A percentile compares a stretch with the other conserved stretches of the same genome.
phyloP scores from a whole-genome alignment of 208 protist species.

The Leishmania gerbilli region DNA sequence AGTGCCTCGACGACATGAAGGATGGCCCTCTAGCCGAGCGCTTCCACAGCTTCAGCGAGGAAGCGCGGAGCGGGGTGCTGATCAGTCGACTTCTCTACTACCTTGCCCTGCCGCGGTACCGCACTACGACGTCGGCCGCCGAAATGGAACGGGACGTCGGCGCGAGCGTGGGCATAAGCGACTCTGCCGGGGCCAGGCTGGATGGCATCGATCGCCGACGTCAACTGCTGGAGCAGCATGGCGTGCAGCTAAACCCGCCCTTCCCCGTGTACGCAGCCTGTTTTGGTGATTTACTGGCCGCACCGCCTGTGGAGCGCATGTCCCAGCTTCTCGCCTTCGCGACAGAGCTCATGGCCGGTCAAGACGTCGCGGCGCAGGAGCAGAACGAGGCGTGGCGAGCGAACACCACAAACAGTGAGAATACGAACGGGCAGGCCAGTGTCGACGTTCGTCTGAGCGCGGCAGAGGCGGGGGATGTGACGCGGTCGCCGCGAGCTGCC shows the following conservation, averaged over 20 bases:
- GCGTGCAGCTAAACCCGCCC: constrained; percentile 84
- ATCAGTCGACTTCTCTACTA: constrained; percentile 89
- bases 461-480: not conserved
- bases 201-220: constrained; percentile 44
- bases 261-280: constrained; percentile 88
- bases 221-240: constrained; percentile 72
- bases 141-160: constrained; percentile 1
- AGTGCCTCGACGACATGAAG: constrained; percentile 81
- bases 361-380: constrained; percentile 35
- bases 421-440: not conserved
- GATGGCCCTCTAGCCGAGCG: constrained; percentile 68
- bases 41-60: constrained; percentile 79
- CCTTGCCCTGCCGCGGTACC: constrained; percentile 83
- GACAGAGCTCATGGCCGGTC: constrained; percentile 70
- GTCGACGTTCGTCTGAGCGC: not conserved
- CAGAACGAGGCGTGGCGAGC: constrained; percentile 23
- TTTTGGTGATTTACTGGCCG: constrained; percentile 78
- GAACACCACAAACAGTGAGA: constrained; percentile 1
- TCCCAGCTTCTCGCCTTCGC: constrained; percentile 81
- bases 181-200: constrained; percentile 9
- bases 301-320: constrained; percentile 69
- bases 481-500: not conserved
- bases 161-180: not conserved
- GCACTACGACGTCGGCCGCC: constrained; percentile 31
- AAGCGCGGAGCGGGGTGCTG: constrained; percentile 78